These are phyloP conservation scores for Podaxis carcinomalis DNA, from an alignment of 768 basidiomycete genomes.

Conservation along the genomic window DNA sequence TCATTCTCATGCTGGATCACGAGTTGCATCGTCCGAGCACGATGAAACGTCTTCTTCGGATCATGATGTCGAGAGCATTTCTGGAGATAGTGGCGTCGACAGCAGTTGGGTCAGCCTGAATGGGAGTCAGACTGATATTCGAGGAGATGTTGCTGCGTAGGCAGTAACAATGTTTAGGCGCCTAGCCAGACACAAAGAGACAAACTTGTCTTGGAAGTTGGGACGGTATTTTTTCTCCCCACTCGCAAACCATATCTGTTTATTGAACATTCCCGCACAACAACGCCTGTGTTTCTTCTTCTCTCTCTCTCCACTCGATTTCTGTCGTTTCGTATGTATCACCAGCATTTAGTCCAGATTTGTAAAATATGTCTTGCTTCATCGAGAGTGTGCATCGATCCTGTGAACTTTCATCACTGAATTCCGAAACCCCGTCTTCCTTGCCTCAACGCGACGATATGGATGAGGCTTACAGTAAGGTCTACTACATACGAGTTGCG, in stretches of 20 bases:
- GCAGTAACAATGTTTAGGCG: neutral
- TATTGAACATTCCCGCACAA: neutral
- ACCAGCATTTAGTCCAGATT: neutral
- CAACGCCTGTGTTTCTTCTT: neutral
- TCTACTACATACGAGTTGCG: neutral
- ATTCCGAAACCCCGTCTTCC: neutral
- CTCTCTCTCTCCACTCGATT: neutral
- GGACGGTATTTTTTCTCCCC: neutral
- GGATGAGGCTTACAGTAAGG: conserved; percentile 1
- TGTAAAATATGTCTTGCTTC: neutral
- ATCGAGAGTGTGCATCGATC: neutral
- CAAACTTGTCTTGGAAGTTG: neutral
- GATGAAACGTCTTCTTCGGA: conserved; percentile 55
- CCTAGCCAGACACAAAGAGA: neutral
- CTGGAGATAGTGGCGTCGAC: conserved; percentile 44
- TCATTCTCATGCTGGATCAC: conserved; percentile 7
- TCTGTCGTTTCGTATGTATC: neutral
- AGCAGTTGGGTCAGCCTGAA: conserved; percentile 70
- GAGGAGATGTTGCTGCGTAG: neutral
- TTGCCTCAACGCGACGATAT: neutral
- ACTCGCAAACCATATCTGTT: neutral
- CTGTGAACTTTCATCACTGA: neutral
- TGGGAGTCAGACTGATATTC: neutral
- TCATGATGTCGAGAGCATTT: conserved; percentile 64
- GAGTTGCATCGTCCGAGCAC: conserved; percentile 17